A percentile compares a stretch with the other conserved stretches of the same genome.
These are phyloP conservation scores for Mycena amicta DNA, from an alignment of 768 basidiomycete species.

Conservation along the genomic window DNA sequence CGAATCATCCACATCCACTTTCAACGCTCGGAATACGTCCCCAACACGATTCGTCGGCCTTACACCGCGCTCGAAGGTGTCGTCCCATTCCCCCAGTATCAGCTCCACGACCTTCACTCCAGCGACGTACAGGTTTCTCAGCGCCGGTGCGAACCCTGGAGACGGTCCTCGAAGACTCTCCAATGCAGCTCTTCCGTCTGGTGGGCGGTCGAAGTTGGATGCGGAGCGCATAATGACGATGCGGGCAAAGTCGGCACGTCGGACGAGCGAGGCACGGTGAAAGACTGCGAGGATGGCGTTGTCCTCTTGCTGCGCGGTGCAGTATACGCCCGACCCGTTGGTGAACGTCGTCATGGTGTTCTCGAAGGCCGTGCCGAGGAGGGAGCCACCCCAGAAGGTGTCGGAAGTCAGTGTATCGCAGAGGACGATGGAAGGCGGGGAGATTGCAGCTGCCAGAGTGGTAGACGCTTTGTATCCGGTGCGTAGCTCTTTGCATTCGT, in stretches of 20 bases:
- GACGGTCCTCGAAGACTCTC: conserved; percentile 33
- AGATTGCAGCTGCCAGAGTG: conserved; percentile 31
- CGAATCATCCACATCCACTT: too few species aligned
- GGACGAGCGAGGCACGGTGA: conserved; percentile 34
- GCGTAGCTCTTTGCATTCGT: conserved; percentile 32
- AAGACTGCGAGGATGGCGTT: conserved; percentile 42
- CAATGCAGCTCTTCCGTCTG: conserved; percentile 24
- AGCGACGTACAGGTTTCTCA: conserved; percentile 39
- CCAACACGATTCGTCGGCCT: conserved; percentile 32
- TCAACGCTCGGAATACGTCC: conserved; percentile 28
- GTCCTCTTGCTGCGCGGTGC: conserved; percentile 42
- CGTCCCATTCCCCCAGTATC: conserved; percentile 38
- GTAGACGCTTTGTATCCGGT: conserved; percentile 26
- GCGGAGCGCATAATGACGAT: conserved; percentile 41
- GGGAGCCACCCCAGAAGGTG: conserved; percentile 33
- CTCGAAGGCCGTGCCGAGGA: conserved; percentile 38
- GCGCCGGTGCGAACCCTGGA: conserved; percentile 36
- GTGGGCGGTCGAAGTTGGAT: conserved; percentile 35
- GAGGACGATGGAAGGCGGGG: conserved; percentile 28
- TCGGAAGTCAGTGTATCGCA: conserved; percentile 36
- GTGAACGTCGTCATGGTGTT: conserved; percentile 30
- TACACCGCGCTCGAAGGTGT: conserved; percentile 35
- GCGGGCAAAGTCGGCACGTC: conserved; percentile 40
- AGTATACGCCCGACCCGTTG: conserved; percentile 35
- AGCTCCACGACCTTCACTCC: conserved; percentile 41